Conservation (phyloP, 129 eudicot genomes). For the Saposhnikovia divaricata region DNA sequence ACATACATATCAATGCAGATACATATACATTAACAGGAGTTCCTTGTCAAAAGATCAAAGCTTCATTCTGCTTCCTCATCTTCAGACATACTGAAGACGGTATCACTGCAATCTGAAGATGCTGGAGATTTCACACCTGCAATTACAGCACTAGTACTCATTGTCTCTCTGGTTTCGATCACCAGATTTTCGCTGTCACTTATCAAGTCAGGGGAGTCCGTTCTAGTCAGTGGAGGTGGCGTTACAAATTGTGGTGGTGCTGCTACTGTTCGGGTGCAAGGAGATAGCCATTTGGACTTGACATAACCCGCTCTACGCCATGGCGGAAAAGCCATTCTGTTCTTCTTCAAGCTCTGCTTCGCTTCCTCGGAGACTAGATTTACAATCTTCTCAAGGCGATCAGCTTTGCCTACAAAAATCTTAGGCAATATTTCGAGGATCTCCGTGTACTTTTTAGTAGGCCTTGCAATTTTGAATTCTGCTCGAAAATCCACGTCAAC, state of each 20-base stretch:
- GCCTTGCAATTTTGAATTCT: slow-evolving; percentile 79
- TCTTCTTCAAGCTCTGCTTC: slow-evolving; percentile 69
- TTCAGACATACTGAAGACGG: slow-evolving; percentile 22
- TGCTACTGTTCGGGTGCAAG: slow-evolving; percentile 27
- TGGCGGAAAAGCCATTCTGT: slow-evolving; percentile 86
- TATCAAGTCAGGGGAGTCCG: background rate
- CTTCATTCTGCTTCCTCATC: slow-evolving; percentile 34
- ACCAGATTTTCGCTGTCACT: slow-evolving; percentile 7
- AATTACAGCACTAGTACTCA: background rate
- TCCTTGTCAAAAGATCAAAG: slow-evolving; percentile 6
- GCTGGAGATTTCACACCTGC: background rate
- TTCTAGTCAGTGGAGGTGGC: background rate
- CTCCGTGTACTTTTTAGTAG: slow-evolving; percentile 62
- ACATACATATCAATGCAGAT: background rate
- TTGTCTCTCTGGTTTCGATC: background rate
- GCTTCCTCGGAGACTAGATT: slow-evolving; percentile 61
- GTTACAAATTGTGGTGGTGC: background rate
- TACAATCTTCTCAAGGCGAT: slow-evolving; percentile 61
- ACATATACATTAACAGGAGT: background rate
- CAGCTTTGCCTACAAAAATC: slow-evolving; percentile 74
- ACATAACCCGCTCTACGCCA: slow-evolving; percentile 94
- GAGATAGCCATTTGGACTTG: slow-evolving; percentile 81
- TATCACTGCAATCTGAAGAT: background rate
- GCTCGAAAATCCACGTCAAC: slow-evolving; percentile 85
- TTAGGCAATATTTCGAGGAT: slow-evolving; percentile 63